Percentiles rank a stretch among this genome's conserved stretches.
Conservation (phyloP, 176 grass and related monocot genomes). For the Echinochloa phyllopogon region DNA sequence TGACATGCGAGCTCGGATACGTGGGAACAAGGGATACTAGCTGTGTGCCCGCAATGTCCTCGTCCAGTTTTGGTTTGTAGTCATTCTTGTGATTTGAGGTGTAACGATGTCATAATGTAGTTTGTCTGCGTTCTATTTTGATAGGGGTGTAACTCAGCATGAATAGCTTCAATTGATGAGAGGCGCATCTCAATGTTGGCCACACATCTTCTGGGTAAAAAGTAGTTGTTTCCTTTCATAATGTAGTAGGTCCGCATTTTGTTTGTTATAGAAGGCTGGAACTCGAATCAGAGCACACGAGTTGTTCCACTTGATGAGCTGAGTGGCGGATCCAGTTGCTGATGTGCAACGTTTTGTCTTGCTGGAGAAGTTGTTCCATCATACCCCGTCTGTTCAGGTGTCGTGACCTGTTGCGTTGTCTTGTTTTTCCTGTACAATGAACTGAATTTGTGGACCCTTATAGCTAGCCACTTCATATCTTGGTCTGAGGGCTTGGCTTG, state of each 20-base stretch:
- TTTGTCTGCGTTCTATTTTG: not conserved
- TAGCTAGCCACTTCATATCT: not conserved
- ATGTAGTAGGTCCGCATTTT: not conserved
- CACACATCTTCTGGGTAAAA: not conserved
- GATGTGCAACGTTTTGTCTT: not conserved
- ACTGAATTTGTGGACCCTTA: not conserved
- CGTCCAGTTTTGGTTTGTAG: conserved; percentile 10
- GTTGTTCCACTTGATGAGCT: not conserved
- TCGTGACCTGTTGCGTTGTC: not conserved
- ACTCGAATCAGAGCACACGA: not conserved
- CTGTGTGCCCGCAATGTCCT: not conserved
- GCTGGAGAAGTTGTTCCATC: not conserved
- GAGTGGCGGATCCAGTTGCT: conserved; percentile 17
- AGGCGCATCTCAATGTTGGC: not conserved
- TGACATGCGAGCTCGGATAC: conserved; percentile 97
- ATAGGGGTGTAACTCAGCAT: not conserved
- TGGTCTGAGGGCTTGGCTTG: not conserved
- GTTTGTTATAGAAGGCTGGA: not conserved
- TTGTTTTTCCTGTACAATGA: not conserved
- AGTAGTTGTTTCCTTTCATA: not conserved
- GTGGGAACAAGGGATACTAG: conserved; percentile 94
- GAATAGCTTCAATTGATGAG: not conserved
- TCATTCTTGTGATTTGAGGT: conserved; percentile 2
- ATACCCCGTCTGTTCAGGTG: not conserved
- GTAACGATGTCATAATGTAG: conserved; percentile 16